These are phyloP conservation scores for Patellaria atrata DNA, from an alignment of 495 filamentous ascomycete species.

Conservation along the genomic window DNA sequence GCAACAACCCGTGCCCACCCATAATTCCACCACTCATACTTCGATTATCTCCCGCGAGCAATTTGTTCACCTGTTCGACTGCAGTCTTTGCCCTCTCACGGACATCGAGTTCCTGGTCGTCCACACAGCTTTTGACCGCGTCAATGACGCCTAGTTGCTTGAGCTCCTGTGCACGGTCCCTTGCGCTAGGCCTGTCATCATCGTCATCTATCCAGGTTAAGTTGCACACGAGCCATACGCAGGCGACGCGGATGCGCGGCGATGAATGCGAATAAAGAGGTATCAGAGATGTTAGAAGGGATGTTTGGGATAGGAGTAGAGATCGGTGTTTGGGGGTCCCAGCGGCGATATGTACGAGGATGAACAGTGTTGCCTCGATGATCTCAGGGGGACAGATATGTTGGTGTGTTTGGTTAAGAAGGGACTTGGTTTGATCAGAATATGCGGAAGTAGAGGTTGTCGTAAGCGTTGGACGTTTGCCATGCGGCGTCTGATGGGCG, in stretches of 20 bases:
- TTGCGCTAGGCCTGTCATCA: slow-evolving; percentile 43
- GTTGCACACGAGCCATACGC: slow-evolving; percentile 72
- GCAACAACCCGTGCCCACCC: too few relatives aligned
- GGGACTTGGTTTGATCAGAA: neutral
- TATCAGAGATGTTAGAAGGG: slow-evolving; percentile 37
- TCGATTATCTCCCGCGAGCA: slow-evolving; percentile 11
- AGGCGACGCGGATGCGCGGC: slow-evolving; percentile 53
- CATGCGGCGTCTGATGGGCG: neutral
- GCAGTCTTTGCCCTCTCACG: slow-evolving; percentile 71
- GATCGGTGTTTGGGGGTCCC: slow-evolving; percentile 61
- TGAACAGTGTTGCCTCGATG: slow-evolving; percentile 54
- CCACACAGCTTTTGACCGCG: slow-evolving; percentile 44
- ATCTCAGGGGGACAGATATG: slow-evolving; percentile 39
- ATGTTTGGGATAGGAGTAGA: slow-evolving; percentile 50
- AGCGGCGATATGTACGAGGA: slow-evolving; percentile 76
- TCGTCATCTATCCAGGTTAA: slow-evolving; percentile 66
- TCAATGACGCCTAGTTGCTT: slow-evolving; percentile 55
- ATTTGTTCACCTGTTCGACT: slow-evolving; percentile 43
- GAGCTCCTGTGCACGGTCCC: slow-evolving; percentile 50
- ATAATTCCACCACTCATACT: neutral
- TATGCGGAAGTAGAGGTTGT: slow-evolving; percentile 1
- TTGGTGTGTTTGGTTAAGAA: slow-evolving; percentile 5
- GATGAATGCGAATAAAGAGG: slow-evolving; percentile 52
- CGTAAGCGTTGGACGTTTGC: slow-evolving; percentile 1
- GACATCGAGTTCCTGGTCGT: slow-evolving; percentile 71